Evolutionary conservation across 306 rosid species (phyloP).

Genomic region (Lupinus albus): DNA sequence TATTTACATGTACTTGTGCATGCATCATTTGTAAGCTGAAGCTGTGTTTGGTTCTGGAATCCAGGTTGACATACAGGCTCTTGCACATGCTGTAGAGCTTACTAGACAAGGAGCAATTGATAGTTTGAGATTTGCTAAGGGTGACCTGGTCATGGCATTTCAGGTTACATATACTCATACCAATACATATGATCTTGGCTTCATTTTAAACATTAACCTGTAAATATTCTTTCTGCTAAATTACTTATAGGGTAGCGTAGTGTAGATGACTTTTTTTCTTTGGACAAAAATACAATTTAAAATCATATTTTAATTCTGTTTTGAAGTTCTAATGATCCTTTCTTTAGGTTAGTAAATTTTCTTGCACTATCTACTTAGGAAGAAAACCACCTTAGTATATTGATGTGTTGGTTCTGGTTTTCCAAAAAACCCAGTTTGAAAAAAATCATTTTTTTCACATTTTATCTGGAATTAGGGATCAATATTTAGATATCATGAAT

Average conservation of each 20-base stretch:
- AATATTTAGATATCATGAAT: constrained; percentile 9
- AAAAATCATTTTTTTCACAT: neutral
- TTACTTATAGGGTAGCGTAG: neutral
- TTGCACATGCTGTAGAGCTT: constrained; percentile 97
- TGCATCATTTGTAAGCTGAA: constrained; percentile 30
- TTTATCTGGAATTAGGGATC: constrained; percentile 27
- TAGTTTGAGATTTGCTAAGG: constrained; percentile 94
- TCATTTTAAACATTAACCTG: constrained; percentile 20
- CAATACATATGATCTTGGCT: constrained; percentile 17
- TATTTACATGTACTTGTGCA: constrained; percentile 24
- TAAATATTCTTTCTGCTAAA: neutral
- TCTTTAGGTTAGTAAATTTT: constrained; percentile 7
- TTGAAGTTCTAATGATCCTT: constrained; percentile 5
- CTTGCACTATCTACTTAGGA: neutral
- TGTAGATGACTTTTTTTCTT: neutral
- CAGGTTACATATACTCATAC: constrained; percentile 61
- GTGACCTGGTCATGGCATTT: constrained; percentile 90
- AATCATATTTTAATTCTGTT: constrained; percentile 31
- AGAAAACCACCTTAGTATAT: neutral
- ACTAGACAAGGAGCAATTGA: constrained; percentile 97
- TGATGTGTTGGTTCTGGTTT: constrained; percentile 14
- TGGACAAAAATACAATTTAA: neutral
- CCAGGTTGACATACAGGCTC: constrained; percentile 98
- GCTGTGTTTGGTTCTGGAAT: constrained; percentile 44
- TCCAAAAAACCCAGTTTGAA: constrained; percentile 25